These are phyloP conservation scores for Typha latifolia DNA, from an alignment of 176 grass and related monocot species.

Conservation along the genomic window DNA sequence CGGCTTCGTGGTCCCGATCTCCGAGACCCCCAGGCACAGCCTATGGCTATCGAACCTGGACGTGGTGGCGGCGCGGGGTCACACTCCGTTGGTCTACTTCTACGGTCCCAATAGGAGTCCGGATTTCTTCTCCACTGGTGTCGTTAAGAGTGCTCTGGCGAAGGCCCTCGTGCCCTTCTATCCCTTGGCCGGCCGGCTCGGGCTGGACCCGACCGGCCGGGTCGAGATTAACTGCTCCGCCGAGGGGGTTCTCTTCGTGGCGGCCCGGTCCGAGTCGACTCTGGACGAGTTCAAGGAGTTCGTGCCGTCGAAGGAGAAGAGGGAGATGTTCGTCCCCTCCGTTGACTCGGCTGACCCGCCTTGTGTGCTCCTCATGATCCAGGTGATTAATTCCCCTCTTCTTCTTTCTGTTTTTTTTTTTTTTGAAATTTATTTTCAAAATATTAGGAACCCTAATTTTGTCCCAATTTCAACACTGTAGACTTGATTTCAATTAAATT, in stretches of 20 bases:
- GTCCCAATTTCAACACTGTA: too few relatives aligned
- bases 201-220: background rate
- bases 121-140: background rate
- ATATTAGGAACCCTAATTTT: background rate
- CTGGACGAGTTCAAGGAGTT: background rate
- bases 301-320: background rate
- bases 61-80: background rate
- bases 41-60: background rate
- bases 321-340: background rate
- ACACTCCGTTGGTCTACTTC: background rate
- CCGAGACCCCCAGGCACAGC: background rate
- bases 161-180: background rate
- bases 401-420: background rate
- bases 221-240: background rate
- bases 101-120: background rate
- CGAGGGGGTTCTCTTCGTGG: background rate
- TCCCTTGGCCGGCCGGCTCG: slow-evolving; percentile 1
- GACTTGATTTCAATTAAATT: too few relatives aligned
- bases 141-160: background rate
- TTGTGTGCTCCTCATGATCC: background rate
- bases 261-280: background rate
- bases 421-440: background rate
- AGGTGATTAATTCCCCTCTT: background rate
- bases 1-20: background rate
- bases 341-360: background rate